Percentiles rank a stretch among this genome's conserved stretches.
Conservation (phyloP, 768 basidiomycete genomes). For the Serendipita sp. region DNA sequence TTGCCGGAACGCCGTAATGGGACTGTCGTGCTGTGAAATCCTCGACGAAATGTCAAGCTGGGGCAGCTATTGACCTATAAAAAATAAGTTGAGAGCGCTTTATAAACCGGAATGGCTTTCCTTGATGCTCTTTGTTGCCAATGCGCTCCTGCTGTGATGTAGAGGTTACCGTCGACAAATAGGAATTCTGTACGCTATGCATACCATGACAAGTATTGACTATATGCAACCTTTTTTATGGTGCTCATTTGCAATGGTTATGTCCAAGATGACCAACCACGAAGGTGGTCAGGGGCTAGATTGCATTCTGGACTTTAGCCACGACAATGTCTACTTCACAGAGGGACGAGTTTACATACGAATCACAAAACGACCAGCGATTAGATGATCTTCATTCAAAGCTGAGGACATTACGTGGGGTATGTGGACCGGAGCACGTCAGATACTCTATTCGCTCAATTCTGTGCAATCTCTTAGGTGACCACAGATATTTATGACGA, state of each 20-base stretch:
- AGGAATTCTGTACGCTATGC: no score
- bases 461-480: conserved; percentile 31
- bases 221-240: background rate
- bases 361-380: conserved; percentile 70
- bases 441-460: background rate
- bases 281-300: background rate
- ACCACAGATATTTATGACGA: conserved; percentile 79
- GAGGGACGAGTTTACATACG: conserved; percentile 35
- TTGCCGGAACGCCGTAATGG: background rate
- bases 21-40: background rate
- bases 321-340: background rate
- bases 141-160: no score
- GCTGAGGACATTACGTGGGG: conserved; percentile 66
- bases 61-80: background rate
- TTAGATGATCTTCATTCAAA: conserved; percentile 77
- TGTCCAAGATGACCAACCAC: background rate
- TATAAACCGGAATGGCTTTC: no score
- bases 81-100: background rate
- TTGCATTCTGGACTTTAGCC: background rate
- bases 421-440: conserved; percentile 18
- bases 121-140: no score
- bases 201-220: background rate
- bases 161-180: no score
- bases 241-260: background rate
- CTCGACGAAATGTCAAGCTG: no score